phyloP scores from a whole-genome alignment of 345 rosid genomes.

The Rhizophora mangle region DNA sequence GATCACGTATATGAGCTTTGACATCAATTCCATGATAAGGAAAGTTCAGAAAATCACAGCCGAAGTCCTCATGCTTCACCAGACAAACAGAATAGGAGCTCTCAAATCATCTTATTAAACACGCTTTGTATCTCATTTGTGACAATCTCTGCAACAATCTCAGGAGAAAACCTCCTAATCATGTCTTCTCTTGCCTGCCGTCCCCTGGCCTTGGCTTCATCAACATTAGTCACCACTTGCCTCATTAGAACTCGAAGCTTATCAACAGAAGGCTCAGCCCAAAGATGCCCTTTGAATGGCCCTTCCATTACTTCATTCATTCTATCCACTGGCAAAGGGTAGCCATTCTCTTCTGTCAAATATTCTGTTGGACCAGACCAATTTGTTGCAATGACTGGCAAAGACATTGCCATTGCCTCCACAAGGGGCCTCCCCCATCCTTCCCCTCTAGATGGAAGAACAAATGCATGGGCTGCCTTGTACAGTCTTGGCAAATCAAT shows the following conservation, averaged over 20 bases:
- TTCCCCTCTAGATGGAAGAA: constrained; percentile 82
- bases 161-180: constrained; percentile 67
- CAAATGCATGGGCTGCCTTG: constrained; percentile 78
- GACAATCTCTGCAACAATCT: constrained; percentile 57
- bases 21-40: background rate
- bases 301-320: constrained; percentile 67
- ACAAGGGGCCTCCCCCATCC: constrained; percentile 81
- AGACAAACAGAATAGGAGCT: background rate
- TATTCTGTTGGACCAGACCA: constrained; percentile 90
- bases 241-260: constrained; percentile 66
- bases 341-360: constrained; percentile 63
- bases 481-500: constrained; percentile 64
- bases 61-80: too few species aligned
- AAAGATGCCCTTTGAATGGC: constrained; percentile 71
- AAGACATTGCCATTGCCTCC: constrained; percentile 91
- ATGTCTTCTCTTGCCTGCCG: constrained; percentile 65
- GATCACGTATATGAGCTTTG: background rate
- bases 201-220: constrained; percentile 59
- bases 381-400: constrained; percentile 73
- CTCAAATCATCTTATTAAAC: constrained; percentile 23
- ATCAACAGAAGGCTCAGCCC: constrained; percentile 73
- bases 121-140: constrained; percentile 37
- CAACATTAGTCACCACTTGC: constrained; percentile 42
- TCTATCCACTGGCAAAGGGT: constrained; percentile 55
- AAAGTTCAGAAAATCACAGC: too few species aligned